Conservation (phyloP, 2,329 filamentous ascomycete genomes). For the Parascedosporium putredinis region DNA sequence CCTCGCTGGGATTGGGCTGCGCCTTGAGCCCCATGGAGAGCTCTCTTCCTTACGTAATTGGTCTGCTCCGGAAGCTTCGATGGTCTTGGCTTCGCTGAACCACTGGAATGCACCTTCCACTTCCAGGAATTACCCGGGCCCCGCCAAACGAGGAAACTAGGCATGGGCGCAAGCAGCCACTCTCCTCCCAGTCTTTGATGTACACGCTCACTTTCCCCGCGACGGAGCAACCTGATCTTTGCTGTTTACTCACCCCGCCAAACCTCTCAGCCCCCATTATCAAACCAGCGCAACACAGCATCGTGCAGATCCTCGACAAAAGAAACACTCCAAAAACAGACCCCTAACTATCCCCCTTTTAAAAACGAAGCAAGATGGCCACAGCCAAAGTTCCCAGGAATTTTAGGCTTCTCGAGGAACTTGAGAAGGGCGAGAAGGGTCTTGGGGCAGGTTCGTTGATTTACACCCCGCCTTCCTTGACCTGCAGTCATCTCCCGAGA, state of each 20-base stretch:
- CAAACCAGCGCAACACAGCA: too few species aligned
- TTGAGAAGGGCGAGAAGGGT: constrained; percentile 98
- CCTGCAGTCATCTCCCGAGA: too few species aligned
- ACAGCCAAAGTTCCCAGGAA: constrained; percentile 70
- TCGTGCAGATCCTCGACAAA: background rate
- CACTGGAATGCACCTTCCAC: too few species aligned
- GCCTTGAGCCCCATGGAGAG: too few species aligned
- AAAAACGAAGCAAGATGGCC: too few species aligned
- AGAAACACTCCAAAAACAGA: too few species aligned
- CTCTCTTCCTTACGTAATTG: background rate
- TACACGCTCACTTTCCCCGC: background rate
- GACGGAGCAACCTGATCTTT: background rate
- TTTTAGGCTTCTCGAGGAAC: constrained; percentile 91
- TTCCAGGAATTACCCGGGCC: constrained; percentile 4
- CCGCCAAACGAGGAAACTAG: background rate
- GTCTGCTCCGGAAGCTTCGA: background rate
- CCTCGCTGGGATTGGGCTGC: too few species aligned
- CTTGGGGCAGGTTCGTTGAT: constrained; percentile 62
- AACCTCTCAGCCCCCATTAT: too few species aligned
- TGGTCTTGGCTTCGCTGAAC: too few species aligned
- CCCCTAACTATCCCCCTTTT: too few species aligned
- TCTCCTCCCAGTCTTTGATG: background rate
- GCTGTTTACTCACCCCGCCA: background rate
- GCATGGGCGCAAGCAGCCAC: background rate
- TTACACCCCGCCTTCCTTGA: background rate